Evolutionary conservation across 1,139 yeast genomes (phyloP), one percentile per base, ranked within the genome.

Genomic region (Barnettozyma hawaiiensis): DNA sequence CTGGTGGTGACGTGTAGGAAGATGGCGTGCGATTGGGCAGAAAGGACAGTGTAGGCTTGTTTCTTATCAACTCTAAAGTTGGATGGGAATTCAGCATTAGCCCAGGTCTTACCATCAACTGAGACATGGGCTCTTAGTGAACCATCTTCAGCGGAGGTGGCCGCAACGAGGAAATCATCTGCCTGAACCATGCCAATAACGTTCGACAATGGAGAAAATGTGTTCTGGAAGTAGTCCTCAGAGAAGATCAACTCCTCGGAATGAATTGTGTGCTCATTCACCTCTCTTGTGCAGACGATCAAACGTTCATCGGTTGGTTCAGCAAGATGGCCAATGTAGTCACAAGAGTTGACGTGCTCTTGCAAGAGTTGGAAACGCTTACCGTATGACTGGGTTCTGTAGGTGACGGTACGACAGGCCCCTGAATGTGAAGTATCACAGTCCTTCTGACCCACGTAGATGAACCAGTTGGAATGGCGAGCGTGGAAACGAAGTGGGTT

Each of bases 41-140:
- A 92, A 40, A 92, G 69, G 19, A 92, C 75, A 0, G 97, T 89
- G 62, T 85, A 90, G 0, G 96, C 95, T 52, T 82, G 85, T 52
- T 81, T 83, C 35, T 73, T 69, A 37, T 75, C 76, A 23, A 81
- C 77, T 23, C 59, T 54, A 53, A 85, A 69, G 56, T 84, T 80
- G 23, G 71, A 67, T 2, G 98, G 98, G 64, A 87, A 83, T 46
- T 75, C 72, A 0, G 95, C 95, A 46, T 76, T 81, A 0, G 96
- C 90, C 71, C 82, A 92, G 4, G 65, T 70, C 5, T 54, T 53
- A 20, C 97, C 98, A 63, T 92, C 92, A 23, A 79, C 73, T 0
- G 97, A 81, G 1, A 87, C 90, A 54, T 71, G 75, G 0, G 94
- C 89, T 44, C 71, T 70, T 47, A 89, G 68, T n/a, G 69, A 67